phyloP scores from a whole-genome alignment of 805 yeast species.

The Wickerhamomyces xylosicus region DNA sequence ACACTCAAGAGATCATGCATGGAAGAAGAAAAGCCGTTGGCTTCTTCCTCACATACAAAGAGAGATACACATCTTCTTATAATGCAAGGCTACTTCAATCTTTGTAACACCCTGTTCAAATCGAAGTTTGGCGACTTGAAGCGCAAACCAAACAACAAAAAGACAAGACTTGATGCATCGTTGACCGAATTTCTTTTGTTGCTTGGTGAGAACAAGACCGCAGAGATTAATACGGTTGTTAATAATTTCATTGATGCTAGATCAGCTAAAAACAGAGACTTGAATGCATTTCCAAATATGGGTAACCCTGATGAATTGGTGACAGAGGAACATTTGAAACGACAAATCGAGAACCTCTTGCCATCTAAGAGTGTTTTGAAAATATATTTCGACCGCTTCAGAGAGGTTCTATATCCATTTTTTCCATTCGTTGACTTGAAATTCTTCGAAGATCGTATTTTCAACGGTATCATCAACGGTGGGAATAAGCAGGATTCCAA shows the following conservation, averaged over 20 bases:
- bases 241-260: slow-evolving; percentile 13
- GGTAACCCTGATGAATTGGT: slow-evolving; percentile 6
- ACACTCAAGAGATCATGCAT: slow-evolving; percentile 17
- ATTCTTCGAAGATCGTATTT: slow-evolving; percentile 22
- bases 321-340: slow-evolving; percentile 22
- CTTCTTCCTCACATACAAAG: slow-evolving; percentile 9
- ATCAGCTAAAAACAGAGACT: slow-evolving; percentile 5
- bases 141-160: slow-evolving; percentile 7
- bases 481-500: slow-evolving; percentile 3
- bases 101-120: slow-evolving; percentile 11
- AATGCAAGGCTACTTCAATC: slow-evolving; percentile 14
- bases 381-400: slow-evolving; percentile 32
- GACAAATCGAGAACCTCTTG: slow-evolving; percentile 23
- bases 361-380: slow-evolving; percentile 31
- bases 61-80: slow-evolving; percentile 16
- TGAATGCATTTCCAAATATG: slow-evolving; percentile 6
- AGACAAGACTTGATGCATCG: slow-evolving; percentile 16
- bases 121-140: slow-evolving; percentile 7
- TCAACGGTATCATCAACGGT: slow-evolving; percentile 18
- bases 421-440: slow-evolving; percentile 35
- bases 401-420: slow-evolving; percentile 33
- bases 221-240: slow-evolving; percentile 12
- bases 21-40: slow-evolving; percentile 18
- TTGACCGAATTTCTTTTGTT: slow-evolving; percentile 10
- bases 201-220: slow-evolving; percentile 14